Base-by-base conservation (phyloP, 2,329 filamentous ascomycete species). In the Chrysoporthe cubensis region DNA sequence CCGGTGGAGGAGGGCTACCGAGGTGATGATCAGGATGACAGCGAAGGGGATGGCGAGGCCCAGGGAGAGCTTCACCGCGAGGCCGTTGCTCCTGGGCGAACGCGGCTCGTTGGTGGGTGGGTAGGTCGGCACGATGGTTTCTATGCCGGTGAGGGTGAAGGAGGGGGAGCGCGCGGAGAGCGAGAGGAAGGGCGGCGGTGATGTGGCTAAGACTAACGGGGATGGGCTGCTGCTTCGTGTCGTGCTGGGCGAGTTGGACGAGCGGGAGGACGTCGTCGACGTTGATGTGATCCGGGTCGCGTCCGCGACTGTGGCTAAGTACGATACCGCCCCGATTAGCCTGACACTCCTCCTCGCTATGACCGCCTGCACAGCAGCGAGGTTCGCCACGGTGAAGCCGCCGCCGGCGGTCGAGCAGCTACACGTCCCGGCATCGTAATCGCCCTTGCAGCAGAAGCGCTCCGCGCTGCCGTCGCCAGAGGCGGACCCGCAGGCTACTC, bases 381-480 rank as follows among this genome's bases (percentile, higher is more conserved):
- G 62, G 3, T 34, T 50, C 13, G 43, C 54, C 58, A 74, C 58
- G 9, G 65, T 66, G 16, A 70, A 70, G 16, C 50, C 65, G 16
- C 54, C 69, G 48, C 64, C 56, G 26, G 60, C 42, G 43, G 61
- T 59, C 5, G 64, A 54, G 64, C 74, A 75, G 42, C 44, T 68
- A 69, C 75, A 75, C 42, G 52, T 62, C n/a, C 71, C 72, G 4
- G 61, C 46, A 6, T 69, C 64, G 66, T 71, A 74, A 64, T 74
- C 73, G 60, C 57, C 63, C 37, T 62, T 57, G 63, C 73, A 75
- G 71, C 75, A 75, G 32, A 71, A 73, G 21, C 46, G 60, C 56
- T 71, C 60, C 37, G 65, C 46, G 62, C 72, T 54, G 50, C 21
- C 50, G 14, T 2, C 50, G 50, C 5, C 50, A 16, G 14, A 73